These are phyloP conservation scores for Fagopyrum esculentum DNA, from an alignment of 148 eudicot species.

Conservation along the genomic window DNA sequence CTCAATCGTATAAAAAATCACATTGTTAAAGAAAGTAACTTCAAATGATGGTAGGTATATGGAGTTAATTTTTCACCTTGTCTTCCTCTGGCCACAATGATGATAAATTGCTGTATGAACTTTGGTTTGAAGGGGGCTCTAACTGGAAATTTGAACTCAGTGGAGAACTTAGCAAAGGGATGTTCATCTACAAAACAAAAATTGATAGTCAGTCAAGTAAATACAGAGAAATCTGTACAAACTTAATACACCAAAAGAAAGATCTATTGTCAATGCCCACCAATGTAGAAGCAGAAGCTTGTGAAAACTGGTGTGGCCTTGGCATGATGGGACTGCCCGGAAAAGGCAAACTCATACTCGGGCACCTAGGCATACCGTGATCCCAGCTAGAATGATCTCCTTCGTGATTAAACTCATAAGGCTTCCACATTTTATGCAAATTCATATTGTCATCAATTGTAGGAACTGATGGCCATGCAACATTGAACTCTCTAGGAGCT, in stretches of 20 bases:
- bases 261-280: constrained; percentile 19
- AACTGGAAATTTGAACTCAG: constrained; percentile 34
- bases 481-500: constrained; percentile 17
- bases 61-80: constrained; percentile 8
- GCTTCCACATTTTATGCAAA: constrained; percentile 32
- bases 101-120: constrained; percentile 26
- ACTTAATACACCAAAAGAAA: not conserved
- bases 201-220: not conserved
- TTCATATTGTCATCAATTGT: constrained; percentile 20
- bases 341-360: constrained; percentile 15
- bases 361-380: constrained; percentile 10
- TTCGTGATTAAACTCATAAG: constrained; percentile 35
- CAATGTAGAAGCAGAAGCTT: constrained; percentile 33
- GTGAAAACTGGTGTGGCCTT: constrained; percentile 41
- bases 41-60: not conserved
- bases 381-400: constrained; percentile 30
- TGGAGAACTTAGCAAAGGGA: constrained; percentile 31
- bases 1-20: too few species aligned
- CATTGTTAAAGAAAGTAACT: not conserved
- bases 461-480: constrained; percentile 24
- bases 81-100: constrained; percentile 34
- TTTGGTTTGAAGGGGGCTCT: constrained; percentile 98
- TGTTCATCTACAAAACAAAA: constrained; percentile 34
- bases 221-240: not conserved
- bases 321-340: constrained; percentile 24